Base-by-base conservation (phyloP, 148 eudicot species). In the Beta vulgaris region DNA sequence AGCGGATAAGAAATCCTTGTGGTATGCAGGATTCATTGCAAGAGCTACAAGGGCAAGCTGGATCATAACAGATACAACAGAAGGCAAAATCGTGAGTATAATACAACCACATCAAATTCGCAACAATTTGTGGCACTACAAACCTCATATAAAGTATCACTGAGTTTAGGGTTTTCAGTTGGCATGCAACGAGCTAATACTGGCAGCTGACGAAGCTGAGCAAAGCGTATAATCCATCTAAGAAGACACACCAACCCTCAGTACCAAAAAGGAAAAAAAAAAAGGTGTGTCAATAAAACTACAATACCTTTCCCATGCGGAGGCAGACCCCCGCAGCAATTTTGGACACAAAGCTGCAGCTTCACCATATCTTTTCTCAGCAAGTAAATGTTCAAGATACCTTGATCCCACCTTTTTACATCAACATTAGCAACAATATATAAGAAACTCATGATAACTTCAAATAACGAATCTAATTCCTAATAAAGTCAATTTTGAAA, bases 271-370 rank as follows among this genome's bases (percentile, higher is more conserved):
- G 63, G 51, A 72, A 44, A 32, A n/a, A 58, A 53, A 12, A 44
- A 43, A 66, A 40, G 31, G 11, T 13, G 31, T 51, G 18, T 59
- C 35, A 18, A 51, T 29, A 9, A 21, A 57, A 62, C 34, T 18
- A 32, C 29, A 13, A 25, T 85, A 95, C 98, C 96, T 95, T 81
- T 94, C 98, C 98, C 98, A 94, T 75, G 96, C 91, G 68, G 98
- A 80, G 82, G 92, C 90, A 76, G 98, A 94, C 76, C 96, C 96
- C 79, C 84, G 90, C 71, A 94, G 81, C 80, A 94, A 79, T 83
- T 92, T 94, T 81, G 98, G 98, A 89, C 98, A 94, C 68, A 92
- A 85, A 63, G 93, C 86, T 69, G 98, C 98, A 71, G 97, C 98
- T 81, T 94, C 96, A 77, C 87, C 86, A 79, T 90, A 94, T 83